Percentiles rank a stretch among this genome's conserved stretches.
Evolutionary conservation across 1,284 basidiomycete genomes (phyloP).

Genomic region (Trichosporon coremiiforme): DNA sequence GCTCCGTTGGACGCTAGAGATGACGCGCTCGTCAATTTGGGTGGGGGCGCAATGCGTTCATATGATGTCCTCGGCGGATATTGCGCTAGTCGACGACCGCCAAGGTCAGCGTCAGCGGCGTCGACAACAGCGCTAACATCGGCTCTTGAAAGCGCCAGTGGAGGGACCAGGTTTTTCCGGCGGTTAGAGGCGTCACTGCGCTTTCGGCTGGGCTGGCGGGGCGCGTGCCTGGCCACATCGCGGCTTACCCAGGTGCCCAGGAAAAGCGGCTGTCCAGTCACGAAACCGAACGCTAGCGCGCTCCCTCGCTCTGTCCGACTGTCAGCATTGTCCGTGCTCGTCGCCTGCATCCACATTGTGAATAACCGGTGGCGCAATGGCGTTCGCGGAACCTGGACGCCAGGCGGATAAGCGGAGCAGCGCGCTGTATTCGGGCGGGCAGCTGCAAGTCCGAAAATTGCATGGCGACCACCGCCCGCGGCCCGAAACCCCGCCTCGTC

Average conservation of each 20-base stretch:
- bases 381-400: background rate
- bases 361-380: conserved; percentile 8
- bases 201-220: background rate
- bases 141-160: background rate
- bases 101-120: background rate
- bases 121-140: background rate
- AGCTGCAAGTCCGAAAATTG: background rate
- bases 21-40: background rate
- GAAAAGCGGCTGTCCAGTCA: background rate
- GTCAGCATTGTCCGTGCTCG: background rate
- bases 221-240: too few relatives aligned
- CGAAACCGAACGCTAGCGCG: background rate
- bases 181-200: background rate
- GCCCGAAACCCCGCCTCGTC: background rate
- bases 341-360: background rate
- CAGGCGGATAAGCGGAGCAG: too few relatives aligned
- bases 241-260: background rate
- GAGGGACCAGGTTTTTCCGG: background rate
- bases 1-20: background rate
- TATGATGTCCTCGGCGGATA: background rate
- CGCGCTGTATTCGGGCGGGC: background rate
- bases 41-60: background rate
- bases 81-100: background rate
- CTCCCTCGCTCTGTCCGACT: background rate
- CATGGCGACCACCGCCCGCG: background rate